A percentile compares a stretch with the other conserved stretches of the same genome.
phyloP scores from a whole-genome alignment of 1,284 basidiomycete genomes.

The Neolentinus lepideus region DNA sequence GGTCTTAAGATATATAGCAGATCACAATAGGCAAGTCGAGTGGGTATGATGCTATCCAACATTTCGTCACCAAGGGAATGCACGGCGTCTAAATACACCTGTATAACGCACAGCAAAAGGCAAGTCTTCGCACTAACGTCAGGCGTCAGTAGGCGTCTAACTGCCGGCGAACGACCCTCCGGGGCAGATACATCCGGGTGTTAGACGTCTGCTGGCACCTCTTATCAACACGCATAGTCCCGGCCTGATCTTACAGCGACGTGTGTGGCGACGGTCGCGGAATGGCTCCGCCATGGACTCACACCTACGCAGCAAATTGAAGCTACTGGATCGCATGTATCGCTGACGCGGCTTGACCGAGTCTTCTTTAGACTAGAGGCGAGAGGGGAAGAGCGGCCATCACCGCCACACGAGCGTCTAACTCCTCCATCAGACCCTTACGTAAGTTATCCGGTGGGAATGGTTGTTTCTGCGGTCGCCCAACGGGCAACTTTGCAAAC shows the following conservation, averaged over 20 bases:
- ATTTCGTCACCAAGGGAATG: neutral
- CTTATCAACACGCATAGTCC: neutral
- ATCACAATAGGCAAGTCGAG: neutral
- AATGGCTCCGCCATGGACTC: neutral
- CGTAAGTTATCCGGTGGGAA: neutral
- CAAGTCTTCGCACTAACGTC: neutral
- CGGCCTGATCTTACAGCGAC: conserved; percentile 1
- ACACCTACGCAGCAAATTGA: neutral
- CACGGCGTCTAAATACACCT: neutral
- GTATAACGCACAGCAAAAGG: conserved; percentile 1
- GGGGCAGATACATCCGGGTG: neutral
- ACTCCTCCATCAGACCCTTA: neutral
- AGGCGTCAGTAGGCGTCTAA: neutral
- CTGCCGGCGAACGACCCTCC: neutral
- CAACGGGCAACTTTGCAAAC: no score
- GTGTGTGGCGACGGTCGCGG: neutral
- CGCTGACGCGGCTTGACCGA: neutral
- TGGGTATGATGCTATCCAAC: neutral
- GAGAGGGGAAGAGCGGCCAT: neutral
- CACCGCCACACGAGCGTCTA: neutral
- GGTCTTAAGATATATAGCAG: neutral
- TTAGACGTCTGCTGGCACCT: conserved; percentile 1
- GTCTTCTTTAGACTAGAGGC: neutral
- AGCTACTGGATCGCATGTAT: neutral
- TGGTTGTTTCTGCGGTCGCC: neutral